These are phyloP conservation scores for Fraxinus nigra DNA, from an alignment of 305 asterid genomes.

Conservation along the genomic window DNA sequence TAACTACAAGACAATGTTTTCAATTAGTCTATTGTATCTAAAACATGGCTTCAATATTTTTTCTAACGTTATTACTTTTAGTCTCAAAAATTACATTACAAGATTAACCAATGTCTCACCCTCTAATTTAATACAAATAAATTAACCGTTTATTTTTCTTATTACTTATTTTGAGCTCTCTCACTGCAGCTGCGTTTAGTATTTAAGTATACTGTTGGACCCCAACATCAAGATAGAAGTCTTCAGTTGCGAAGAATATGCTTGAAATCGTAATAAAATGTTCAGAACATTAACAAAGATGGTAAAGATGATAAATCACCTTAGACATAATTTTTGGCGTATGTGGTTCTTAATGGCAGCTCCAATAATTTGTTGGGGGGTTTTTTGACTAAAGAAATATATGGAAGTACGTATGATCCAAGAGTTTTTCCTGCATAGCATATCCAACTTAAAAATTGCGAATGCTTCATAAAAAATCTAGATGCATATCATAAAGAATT, in stretches of 20 bases:
- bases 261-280: not conserved
- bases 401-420: constrained; percentile 84
- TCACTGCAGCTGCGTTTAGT: not conserved
- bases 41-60: too few species aligned
- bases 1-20: constrained; percentile 42
- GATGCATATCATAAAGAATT: not conserved
- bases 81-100: not conserved
- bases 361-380: constrained; percentile 85
- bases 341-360: constrained; percentile 65
- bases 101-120: not conserved
- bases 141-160: constrained; percentile 10
- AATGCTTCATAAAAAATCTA: constrained; percentile 9
- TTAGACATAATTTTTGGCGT: constrained; percentile 53
- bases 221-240: not conserved
- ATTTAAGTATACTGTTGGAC: not conserved
- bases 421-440: constrained; percentile 98
- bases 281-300: constrained; percentile 1
- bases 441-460: constrained; percentile 76
- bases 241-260: not conserved
- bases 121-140: not conserved
- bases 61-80: too few species aligned
- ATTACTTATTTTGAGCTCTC: constrained; percentile 4
- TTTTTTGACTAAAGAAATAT: constrained; percentile 90
- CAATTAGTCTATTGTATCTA: not conserved
- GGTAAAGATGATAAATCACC: constrained; percentile 41